Conservation (phyloP, 169 alveolate genomes). For the Theileria orientalis region DNA sequence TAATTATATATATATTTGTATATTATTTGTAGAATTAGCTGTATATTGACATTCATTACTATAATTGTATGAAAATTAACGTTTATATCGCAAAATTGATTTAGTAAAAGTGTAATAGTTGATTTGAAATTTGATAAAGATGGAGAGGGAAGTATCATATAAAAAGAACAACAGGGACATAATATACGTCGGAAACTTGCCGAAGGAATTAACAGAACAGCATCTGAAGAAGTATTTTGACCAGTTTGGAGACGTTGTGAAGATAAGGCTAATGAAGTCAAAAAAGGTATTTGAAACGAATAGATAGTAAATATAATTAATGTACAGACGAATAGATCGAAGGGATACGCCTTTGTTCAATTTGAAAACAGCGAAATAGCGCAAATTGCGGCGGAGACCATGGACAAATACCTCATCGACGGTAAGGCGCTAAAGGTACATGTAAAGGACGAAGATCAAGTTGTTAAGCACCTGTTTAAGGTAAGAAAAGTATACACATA, state of each 20-base stretch:
- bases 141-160: conserved; percentile 24
- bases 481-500: background rate
- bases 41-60: background rate
- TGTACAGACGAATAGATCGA: conserved; percentile 49
- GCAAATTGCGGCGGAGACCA: conserved; percentile 63
- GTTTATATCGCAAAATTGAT: no score
- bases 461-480: conserved; percentile 37
- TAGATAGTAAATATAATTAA: background rate
- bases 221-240: conserved; percentile 34
- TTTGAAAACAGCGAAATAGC: conserved; percentile 53
- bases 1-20: no score
- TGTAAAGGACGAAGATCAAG: conserved; percentile 16
- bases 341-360: conserved; percentile 55
- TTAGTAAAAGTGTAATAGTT: no score
- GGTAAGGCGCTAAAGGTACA: conserved; percentile 51
- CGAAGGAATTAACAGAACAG: conserved; percentile 50
- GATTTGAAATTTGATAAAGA: conserved; percentile 5
- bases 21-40: background rate
- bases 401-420: conserved; percentile 63
- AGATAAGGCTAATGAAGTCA: conserved; percentile 40
- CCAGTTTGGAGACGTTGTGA: conserved; percentile 52
- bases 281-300: conserved; percentile 30
- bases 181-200: conserved; percentile 62
- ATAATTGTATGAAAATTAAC: conserved; percentile 2
- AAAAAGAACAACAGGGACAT: conserved; percentile 19